Evolutionary conservation across 768 basidiomycete genomes (phyloP), one percentile per base, ranked within the genome.

Genomic region (Amanita jacksonii): DNA sequence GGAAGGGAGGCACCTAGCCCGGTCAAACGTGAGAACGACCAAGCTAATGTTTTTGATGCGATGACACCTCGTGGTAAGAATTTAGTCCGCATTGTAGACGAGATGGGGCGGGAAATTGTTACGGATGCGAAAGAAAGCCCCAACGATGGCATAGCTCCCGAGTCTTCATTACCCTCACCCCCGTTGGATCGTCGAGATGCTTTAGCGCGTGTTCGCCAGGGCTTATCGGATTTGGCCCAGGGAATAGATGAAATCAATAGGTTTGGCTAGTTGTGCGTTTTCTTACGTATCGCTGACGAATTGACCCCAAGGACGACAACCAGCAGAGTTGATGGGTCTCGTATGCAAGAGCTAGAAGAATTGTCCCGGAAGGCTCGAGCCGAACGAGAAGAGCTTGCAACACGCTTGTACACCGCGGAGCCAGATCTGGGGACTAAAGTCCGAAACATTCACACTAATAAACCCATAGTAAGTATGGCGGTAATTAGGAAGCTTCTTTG

Each of bases 71-170:
- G 58, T 8, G 70, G 52, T 41, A 69, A 57, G 51, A 72, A 66
- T 49, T 53, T 58, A 19, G 65, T 85, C 39, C 72, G 80, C 33
- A 62, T 85, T 25, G 70, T 84, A 32, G 83, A 87, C 55, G 79
- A 79, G 4, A 77, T 81, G 73, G 84, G 82, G 6, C 70, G 65
- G 41, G 75, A 79, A 51, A 64, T 82, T 12, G 67, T 71, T 42
- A 65, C 63, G 4, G 48, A 43, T 27, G 55, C 48, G 49, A 55
- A 41, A 37, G 7, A 45, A 32, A 46, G 37, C 30, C 47, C 56
- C 20, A 45, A 52, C 10, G 46, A 54, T 43, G 60, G 60, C 10
- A 56, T 55, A 16, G 52, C 50, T 5, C 48, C 51, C 8, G 38
- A 40, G 13, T 45, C 56, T 23, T 51, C 57, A 33, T 36, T 45